Base-by-base conservation (phyloP, 371 early-diverging fungal species). In the Lichtheimia ornata region DNA sequence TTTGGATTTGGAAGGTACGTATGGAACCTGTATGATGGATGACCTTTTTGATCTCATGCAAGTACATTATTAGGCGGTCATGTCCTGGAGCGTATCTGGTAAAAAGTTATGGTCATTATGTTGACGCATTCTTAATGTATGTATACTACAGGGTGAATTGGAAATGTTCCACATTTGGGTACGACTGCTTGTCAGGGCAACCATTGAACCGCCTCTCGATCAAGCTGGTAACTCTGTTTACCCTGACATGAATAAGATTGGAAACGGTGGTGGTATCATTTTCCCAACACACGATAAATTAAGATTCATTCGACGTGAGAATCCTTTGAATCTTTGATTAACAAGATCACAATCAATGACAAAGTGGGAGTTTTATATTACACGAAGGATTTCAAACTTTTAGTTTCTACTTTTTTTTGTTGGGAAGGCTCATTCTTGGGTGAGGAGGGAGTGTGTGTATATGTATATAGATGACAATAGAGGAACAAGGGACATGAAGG, bases 1-100 rank as follows among this genome's bases (percentile, higher is more conserved):
- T 64, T 64, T 55, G 53, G 55, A 1, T 59, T 53, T 59, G 64
- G 64, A 56, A 56, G 56, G 56, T 56, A 42, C 3, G 24, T 22
- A 24, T 28, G 30, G 3, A n/a, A 42, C 14, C 18, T 3, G 20
- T 13, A 0, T 3, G 18, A 5, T 56, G n/a, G 25, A 43, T n/a
- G 12, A 41, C 28, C 5, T 55, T n/a, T 55, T n/a, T 12, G 15
- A 15, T 15, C 27, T 42, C 18, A 24, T 56, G 22, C 56, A 6
- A 9, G 11, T 20, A 43, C 35, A 20, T 17, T n/a, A n/a, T n/a
- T n/a, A 56, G 56, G 15, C 15, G 56, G 0, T 22, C 9, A 15
- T 56, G 56, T 24, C 56, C 56, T 12, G 56, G 56, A 13, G 41
- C 24, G 0, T 41, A 56, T 56, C 42, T 56, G 44, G 56, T 56